Evolutionary conservation across 306 rosid genomes (phyloP).

Genomic region (Dalbergia cultrata): DNA sequence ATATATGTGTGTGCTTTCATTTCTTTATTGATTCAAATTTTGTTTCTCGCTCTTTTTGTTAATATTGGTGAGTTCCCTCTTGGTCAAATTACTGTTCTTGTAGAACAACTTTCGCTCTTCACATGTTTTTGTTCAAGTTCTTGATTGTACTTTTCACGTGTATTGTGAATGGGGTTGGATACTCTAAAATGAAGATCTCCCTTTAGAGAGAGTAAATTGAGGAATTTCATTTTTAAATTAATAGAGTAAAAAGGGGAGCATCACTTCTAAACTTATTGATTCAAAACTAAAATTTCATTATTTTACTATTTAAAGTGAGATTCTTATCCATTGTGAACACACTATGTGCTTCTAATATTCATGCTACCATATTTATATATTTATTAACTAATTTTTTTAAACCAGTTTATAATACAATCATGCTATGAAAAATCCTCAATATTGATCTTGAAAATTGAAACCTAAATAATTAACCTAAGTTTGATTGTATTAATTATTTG

Average conservation of each 20-base stretch:
- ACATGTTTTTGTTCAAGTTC: neutral
- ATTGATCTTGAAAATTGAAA: neutral
- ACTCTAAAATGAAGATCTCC: no score
- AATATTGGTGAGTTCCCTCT: neutral
- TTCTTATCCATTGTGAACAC: neutral
- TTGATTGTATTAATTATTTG: neutral
- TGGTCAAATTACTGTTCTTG: neutral
- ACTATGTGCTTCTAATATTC: neutral
- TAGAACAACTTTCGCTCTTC: neutral
- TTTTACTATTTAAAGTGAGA: no score
- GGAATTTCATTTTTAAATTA: no score
- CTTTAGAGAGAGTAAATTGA: no score
- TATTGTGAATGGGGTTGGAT: no score
- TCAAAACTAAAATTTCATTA: no score
- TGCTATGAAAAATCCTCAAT: neutral
- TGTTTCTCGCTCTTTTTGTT: neutral
- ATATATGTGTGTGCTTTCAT: neutral
- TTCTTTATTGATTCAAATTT: slow-evolving; percentile 16
- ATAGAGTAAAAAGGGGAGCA: no score
- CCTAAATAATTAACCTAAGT: neutral
- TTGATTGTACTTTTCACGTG: neutral
- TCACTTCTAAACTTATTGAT: no score
- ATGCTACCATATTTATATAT: neutral
- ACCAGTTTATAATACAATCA: no score
- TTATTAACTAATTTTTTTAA: neutral